phyloP scores from a whole-genome alignment of 2,329 filamentous ascomycete species.

The Pseudogymnoascus sp. region DNA sequence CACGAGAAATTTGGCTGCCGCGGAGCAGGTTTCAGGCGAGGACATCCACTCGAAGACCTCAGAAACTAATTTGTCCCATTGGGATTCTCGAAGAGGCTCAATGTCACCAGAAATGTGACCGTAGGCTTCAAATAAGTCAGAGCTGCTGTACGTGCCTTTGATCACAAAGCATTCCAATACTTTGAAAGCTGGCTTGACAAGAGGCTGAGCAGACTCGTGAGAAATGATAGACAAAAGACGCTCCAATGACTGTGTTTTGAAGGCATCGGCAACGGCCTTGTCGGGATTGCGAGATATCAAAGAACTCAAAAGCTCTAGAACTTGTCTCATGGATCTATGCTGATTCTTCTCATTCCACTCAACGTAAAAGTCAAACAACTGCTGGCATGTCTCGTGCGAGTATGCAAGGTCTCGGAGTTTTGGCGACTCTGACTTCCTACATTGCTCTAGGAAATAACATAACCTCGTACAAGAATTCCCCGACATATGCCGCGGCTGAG shows the following conservation, averaged over 20 bases:
- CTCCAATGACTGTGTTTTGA: slow-evolving; percentile 41
- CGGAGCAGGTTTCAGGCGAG: slow-evolving; percentile 50
- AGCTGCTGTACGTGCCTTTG: slow-evolving; percentile 41
- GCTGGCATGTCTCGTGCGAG: slow-evolving; percentile 38
- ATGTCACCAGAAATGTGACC: slow-evolving; percentile 15
- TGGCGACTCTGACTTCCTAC: slow-evolving; percentile 42
- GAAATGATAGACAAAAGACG: slow-evolving; percentile 52
- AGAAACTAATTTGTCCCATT: slow-evolving; percentile 45
- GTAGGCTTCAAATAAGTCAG: slow-evolving; percentile 9
- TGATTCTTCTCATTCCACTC: slow-evolving; percentile 62
- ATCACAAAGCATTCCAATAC: slow-evolving; percentile 57
- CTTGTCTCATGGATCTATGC: slow-evolving; percentile 55
- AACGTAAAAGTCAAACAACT: slow-evolving; percentile 55
- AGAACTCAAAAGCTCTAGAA: slow-evolving; percentile 50
- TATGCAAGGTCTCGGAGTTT: slow-evolving; percentile 44
- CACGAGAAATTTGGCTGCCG: slow-evolving; percentile 54
- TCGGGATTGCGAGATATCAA: slow-evolving; percentile 45
- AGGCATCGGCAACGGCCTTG: slow-evolving; percentile 32
- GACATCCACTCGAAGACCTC: slow-evolving; percentile 49
- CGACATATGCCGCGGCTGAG: slow-evolving; percentile 46
- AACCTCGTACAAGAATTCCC: slow-evolving; percentile 53
- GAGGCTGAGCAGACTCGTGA: slow-evolving; percentile 52
- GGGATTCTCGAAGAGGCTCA: slow-evolving; percentile 14
- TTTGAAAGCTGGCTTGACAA: slow-evolving; percentile 64
- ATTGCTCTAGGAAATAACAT: slow-evolving; percentile 55